These are phyloP conservation scores for Ramaria sp. DNA, from an alignment of 768 basidiomycete genomes.

Conservation along the genomic window DNA sequence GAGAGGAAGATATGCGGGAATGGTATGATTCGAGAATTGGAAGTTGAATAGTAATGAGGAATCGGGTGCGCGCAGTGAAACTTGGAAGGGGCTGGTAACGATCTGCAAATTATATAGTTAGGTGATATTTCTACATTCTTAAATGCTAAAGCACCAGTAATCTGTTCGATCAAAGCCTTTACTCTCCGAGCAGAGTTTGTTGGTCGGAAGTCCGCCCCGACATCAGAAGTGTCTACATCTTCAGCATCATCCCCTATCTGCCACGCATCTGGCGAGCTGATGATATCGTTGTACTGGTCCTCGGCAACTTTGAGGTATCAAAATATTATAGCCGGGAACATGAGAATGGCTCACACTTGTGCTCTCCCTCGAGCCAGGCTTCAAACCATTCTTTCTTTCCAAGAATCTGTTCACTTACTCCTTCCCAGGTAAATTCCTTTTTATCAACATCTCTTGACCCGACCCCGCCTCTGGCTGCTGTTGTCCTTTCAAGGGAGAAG, in stretches of 20 bases:
- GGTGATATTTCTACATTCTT: background rate
- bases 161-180: slow-evolving; percentile 80
- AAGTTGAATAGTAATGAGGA: slow-evolving; percentile 76
- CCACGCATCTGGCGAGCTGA: slow-evolving; percentile 80
- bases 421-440: slow-evolving; percentile 44
- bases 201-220: slow-evolving; percentile 38
- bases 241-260: slow-evolving; percentile 58
- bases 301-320: slow-evolving; percentile 55
- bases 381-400: slow-evolving; percentile 84
- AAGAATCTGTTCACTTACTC: slow-evolving; percentile 73
- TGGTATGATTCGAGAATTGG: slow-evolving; percentile 74
- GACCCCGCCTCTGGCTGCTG: slow-evolving; percentile 20
- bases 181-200: slow-evolving; percentile 79
- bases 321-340: background rate
- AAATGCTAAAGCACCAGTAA: slow-evolving; percentile 49
- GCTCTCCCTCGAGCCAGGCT: slow-evolving; percentile 83
- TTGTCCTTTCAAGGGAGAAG: slow-evolving; percentile 50
- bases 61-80: slow-evolving; percentile 66
- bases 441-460: slow-evolving; percentile 17
- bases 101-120: slow-evolving; percentile 33
- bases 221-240: slow-evolving; percentile 28
- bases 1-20: slow-evolving; percentile 64
- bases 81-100: slow-evolving; percentile 85
- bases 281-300: slow-evolving; percentile 76
- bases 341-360: slow-evolving; percentile 51